Conservation (phyloP, 2,329 filamentous ascomycete genomes). For the Ophiocordyceps camponoti-saundersi region DNA sequence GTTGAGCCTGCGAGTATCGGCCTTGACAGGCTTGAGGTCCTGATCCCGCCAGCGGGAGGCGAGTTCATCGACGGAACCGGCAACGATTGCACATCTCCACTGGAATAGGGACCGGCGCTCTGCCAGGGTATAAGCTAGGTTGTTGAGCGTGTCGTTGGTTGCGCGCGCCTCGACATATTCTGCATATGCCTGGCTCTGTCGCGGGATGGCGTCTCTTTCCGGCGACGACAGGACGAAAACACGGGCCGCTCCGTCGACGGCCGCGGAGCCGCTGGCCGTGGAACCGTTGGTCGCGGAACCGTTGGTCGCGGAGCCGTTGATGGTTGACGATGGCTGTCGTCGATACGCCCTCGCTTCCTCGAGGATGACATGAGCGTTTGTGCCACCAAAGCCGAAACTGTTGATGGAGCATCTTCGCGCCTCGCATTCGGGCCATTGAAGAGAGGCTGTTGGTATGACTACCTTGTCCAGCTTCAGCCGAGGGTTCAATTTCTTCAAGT, state of each 20-base stretch:
- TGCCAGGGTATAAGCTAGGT: neutral
- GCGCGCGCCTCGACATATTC: neutral
- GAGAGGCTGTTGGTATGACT: neutral
- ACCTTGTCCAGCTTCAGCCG: constrained; percentile 1
- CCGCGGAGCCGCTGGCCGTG: neutral
- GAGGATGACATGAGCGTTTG: neutral
- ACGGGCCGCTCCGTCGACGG: neutral
- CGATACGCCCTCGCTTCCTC: neutral
- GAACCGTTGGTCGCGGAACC: neutral
- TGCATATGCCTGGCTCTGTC: neutral
- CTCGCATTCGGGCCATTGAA: neutral
- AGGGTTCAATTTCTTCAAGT: constrained; percentile 1
- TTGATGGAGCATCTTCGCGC: neutral
- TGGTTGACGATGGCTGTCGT: neutral
- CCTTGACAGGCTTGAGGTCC: neutral
- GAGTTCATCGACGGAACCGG: neutral
- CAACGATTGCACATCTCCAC: neutral
- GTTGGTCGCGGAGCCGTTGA: neutral
- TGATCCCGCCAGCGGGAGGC: neutral
- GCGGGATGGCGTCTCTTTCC: neutral
- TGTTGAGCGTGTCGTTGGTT: neutral
- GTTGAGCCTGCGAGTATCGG: neutral
- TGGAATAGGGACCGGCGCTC: neutral
- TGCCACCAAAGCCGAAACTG: neutral
- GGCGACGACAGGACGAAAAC: neutral